Percentiles rank a stretch among this genome's conserved stretches.
phyloP scores from a whole-genome alignment of 208 protist genomes.

The Trypanosoma lewisi region DNA sequence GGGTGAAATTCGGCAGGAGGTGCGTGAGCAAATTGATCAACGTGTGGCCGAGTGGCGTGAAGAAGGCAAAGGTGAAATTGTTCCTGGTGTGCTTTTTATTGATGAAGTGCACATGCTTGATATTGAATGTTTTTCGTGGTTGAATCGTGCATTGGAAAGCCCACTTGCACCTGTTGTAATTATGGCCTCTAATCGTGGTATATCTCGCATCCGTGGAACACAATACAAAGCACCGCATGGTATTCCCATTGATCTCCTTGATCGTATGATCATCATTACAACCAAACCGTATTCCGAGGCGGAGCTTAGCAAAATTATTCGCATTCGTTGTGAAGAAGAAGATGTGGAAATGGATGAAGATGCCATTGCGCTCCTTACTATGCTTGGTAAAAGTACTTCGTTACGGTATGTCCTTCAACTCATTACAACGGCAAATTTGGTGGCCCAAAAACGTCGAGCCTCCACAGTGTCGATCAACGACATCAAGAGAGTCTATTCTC shows the following conservation, averaged over 20 bases:
- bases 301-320: slow-evolving; percentile 97
- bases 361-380: slow-evolving; percentile 94
- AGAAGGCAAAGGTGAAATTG: slow-evolving; percentile 99
- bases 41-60: slow-evolving; percentile 99
- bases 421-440: slow-evolving; percentile 97
- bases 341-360: slow-evolving; percentile 98
- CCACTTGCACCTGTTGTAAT: slow-evolving; percentile 98
- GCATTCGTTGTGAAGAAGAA: slow-evolving; percentile 98
- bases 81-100: slow-evolving; percentile 97
- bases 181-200: slow-evolving; percentile 99
- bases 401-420: slow-evolving; percentile 99
- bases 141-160: slow-evolving; percentile 99
- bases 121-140: slow-evolving; percentile 99
- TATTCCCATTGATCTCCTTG: slow-evolving; percentile 98
- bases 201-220: slow-evolving; percentile 98
- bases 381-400: slow-evolving; percentile 95
- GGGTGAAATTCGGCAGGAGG: slow-evolving; percentile 99
- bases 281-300: slow-evolving; percentile 95
- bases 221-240: slow-evolving; percentile 98
- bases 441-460: slow-evolving; percentile 93
- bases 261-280: slow-evolving; percentile 99
- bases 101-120: slow-evolving; percentile 99
- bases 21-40: slow-evolving; percentile 99
- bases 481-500: slow-evolving; percentile 95
- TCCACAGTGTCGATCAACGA: slow-evolving; percentile 94